phyloP scores from a whole-genome alignment of 768 basidiomycete genomes.

The Myochromella boudieri region DNA sequence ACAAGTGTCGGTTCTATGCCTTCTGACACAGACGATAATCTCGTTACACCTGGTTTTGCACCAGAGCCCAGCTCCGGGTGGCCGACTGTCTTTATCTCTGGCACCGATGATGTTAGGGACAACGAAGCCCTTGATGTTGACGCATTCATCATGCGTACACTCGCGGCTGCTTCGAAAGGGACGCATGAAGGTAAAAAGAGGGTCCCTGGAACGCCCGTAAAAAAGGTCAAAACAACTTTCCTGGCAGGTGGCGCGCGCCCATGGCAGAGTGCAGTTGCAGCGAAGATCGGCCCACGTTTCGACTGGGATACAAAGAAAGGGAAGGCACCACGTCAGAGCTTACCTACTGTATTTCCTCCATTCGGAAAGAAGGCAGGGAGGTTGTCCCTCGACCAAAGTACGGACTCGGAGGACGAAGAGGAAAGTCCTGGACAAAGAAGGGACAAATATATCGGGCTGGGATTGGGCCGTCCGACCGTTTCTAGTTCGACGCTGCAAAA shows the following conservation, averaged over 20 bases:
- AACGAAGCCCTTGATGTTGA: conserved; percentile 49
- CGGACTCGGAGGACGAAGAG: conserved; percentile 67
- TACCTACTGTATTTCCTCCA: conserved; percentile 69
- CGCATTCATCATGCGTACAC: conserved; percentile 69
- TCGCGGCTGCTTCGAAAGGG: conserved; percentile 57
- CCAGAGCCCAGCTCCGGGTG: conserved; percentile 60
- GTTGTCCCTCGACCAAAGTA: conserved; percentile 36
- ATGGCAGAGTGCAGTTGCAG: conserved; percentile 80
- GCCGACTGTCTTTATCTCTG: conserved; percentile 51
- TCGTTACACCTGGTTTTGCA: conserved; percentile 66
- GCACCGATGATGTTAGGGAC: conserved; percentile 36
- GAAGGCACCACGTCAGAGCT: conserved; percentile 64
- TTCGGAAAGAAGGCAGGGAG: conserved; percentile 31
- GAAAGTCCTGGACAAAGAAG: conserved; percentile 63
- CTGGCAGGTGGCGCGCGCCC: conserved; percentile 58
- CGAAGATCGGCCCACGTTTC: conserved; percentile 58
- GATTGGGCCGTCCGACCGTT: conserved; percentile 56
- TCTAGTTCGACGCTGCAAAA: conserved; percentile 25
- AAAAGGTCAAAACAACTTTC: conserved; percentile 62
- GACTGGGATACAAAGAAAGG: conserved; percentile 46
- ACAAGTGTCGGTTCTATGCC: conserved; percentile 62
- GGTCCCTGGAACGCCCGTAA: conserved; percentile 81
- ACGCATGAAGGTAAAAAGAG: conserved; percentile 50
- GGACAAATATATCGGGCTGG: conserved; percentile 60
- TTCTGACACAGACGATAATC: conserved; percentile 59